phyloP scores from a whole-genome alignment of 306 rosid species.

The Trichosanthes truncata region DNA sequence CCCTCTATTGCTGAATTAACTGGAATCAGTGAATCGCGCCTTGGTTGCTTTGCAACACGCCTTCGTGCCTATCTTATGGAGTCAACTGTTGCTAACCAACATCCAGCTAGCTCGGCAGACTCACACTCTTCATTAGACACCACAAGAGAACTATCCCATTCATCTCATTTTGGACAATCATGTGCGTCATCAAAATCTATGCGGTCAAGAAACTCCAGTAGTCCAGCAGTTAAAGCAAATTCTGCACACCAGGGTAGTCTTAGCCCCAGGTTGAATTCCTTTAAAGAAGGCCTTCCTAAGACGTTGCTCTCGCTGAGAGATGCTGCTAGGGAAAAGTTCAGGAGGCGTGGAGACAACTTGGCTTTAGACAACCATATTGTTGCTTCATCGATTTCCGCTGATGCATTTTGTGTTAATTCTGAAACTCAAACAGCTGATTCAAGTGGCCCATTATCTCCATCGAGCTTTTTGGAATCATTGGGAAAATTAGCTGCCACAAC shows the following conservation, averaged over 20 bases:
- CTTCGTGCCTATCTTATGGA: conserved; percentile 88
- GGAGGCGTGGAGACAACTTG: conserved; percentile 48
- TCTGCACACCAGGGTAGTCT: conserved; percentile 59
- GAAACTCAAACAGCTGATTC: conserved; percentile 25
- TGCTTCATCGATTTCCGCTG: conserved; percentile 21
- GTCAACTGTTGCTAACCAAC: conserved; percentile 31
- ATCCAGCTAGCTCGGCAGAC: conserved; percentile 25
- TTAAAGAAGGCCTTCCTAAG: conserved; percentile 74
- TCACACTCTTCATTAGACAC: conserved; percentile 17
- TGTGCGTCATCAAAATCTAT: conserved; percentile 45
- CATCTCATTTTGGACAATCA: conserved; percentile 34
- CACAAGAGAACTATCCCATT: conserved; percentile 19
- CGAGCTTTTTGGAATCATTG: conserved; percentile 47
- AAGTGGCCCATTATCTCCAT: conserved; percentile 30
- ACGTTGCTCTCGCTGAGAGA: conserved; percentile 47
- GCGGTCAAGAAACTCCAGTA: conserved; percentile 50
- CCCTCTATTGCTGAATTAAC: conserved; percentile 83
- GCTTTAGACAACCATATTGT: conserved; percentile 34
- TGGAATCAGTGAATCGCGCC: conserved; percentile 85
- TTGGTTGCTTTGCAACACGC: conserved; percentile 81
- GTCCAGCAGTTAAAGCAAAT: conserved; percentile 52
- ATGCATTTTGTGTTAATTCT: conserved; percentile 19
- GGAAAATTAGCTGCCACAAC: conserved; percentile 41
- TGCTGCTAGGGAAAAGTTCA: conserved; percentile 61
- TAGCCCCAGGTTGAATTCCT: conserved; percentile 81